These are phyloP conservation scores for Tripterygium wilfordii DNA, from an alignment of 177 flowering plant species.

Conservation along the genomic window DNA sequence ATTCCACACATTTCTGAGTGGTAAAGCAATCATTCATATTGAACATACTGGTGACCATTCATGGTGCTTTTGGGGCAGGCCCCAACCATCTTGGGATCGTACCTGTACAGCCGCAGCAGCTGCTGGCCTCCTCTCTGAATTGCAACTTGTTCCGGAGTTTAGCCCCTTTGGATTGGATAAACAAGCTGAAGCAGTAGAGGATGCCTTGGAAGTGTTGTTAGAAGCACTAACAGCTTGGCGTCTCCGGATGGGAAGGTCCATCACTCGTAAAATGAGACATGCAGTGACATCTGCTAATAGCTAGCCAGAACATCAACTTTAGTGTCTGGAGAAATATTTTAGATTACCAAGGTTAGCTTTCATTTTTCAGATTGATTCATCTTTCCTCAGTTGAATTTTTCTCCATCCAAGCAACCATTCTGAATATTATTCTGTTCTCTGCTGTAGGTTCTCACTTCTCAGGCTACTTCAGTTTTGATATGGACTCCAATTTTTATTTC, in stretches of 20 bases:
- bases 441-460: no score
- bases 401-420: no score
- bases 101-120: constrained; percentile 98
- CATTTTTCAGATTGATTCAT: not conserved
- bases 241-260: constrained; percentile 84
- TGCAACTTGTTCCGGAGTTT: constrained; percentile 46
- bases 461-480: no score
- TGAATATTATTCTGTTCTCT: no score
- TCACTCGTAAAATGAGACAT: constrained; percentile 58
- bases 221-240: constrained; percentile 69
- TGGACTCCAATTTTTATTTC: no score
- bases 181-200: constrained; percentile 65
- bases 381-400: no score
- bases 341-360: not conserved
- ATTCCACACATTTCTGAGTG: not conserved
- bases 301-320: not conserved
- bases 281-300: constrained; percentile 32
- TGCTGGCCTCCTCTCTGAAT: constrained; percentile 61
- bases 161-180: constrained; percentile 48
- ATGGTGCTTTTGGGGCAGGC: constrained; percentile 35
- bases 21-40: no score
- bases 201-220: constrained; percentile 47
- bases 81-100: constrained; percentile 97
- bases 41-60: no score
- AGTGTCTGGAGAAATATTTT: not conserved